Conservation (phyloP, 208 protist genomes). For the Porcisia hertigi region DNA sequence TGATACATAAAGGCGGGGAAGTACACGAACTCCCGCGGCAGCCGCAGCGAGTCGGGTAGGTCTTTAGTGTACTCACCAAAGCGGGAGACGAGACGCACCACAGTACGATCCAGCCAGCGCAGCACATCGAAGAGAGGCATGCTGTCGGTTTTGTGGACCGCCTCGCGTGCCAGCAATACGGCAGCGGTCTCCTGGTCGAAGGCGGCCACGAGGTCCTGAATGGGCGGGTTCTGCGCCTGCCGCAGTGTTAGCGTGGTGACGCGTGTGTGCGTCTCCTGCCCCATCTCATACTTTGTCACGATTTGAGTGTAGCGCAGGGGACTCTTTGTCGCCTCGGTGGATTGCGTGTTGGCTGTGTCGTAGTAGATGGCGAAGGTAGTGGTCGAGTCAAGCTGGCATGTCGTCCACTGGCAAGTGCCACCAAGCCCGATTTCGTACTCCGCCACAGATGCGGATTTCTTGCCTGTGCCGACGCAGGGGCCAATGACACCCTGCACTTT, state of each 20-base stretch:
- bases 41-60: constrained; percentile 87
- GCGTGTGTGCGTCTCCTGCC: constrained; percentile 74
- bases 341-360: constrained; percentile 87
- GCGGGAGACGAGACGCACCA: constrained; percentile 97
- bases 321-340: constrained; percentile 26
- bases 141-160: constrained; percentile 95
- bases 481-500: constrained; percentile 96
- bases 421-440: constrained; percentile 95
- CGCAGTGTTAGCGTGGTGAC: constrained; percentile 87
- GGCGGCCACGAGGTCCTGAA: constrained; percentile 65
- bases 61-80: constrained; percentile 95
- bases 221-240: constrained; percentile 50
- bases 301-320: constrained; percentile 92
- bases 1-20: constrained; percentile 99
- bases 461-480: constrained; percentile 89
- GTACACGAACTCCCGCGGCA: constrained; percentile 93
- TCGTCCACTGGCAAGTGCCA: constrained; percentile 97
- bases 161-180: constrained; percentile 96
- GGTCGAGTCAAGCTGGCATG: constrained; percentile 92
- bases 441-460: constrained; percentile 87
- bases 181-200: constrained; percentile 99
- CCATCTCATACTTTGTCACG: constrained; percentile 96
- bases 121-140: constrained; percentile 98
- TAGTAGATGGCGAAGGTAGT: constrained; percentile 98
- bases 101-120: constrained; percentile 97